These are phyloP conservation scores for Phymatotrichopsis omnivora DNA, from an alignment of 2,329 filamentous ascomycete species.

Conservation along the genomic window DNA sequence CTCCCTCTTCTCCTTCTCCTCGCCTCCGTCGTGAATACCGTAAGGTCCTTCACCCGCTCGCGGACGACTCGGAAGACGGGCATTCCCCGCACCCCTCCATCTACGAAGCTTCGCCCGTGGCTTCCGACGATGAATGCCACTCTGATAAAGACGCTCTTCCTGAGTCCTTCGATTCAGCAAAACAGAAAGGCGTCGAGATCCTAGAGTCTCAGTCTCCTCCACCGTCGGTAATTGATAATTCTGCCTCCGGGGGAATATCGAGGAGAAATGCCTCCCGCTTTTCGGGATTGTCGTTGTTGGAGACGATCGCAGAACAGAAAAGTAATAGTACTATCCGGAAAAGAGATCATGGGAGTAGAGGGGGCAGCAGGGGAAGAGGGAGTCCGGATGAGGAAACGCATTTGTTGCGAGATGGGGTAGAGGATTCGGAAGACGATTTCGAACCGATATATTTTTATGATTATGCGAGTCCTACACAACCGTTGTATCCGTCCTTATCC, in stretches of 20 bases:
- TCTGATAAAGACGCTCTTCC: slow-evolving; percentile 18
- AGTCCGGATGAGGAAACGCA: slow-evolving; percentile 6
- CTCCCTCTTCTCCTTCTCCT: slow-evolving; percentile 12
- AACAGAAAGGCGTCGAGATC: slow-evolving; percentile 15
- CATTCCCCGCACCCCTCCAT: slow-evolving; percentile 27
- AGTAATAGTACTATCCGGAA: slow-evolving; percentile 11
- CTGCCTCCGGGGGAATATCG: slow-evolving; percentile 2
- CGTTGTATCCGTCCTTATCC: slow-evolving; percentile 25
- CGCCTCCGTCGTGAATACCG: slow-evolving; percentile 22
- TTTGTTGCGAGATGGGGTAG: slow-evolving; percentile 15
- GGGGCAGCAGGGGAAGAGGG: background rate
- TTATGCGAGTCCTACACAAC: slow-evolving; percentile 27
- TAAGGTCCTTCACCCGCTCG: slow-evolving; percentile 21
- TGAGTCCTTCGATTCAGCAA: slow-evolving; percentile 17
- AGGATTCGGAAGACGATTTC: slow-evolving; percentile 18
- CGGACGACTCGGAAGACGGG: slow-evolving; percentile 27
- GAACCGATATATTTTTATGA: slow-evolving; percentile 22
- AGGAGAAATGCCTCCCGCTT: slow-evolving; percentile 23
- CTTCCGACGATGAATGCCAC: slow-evolving; percentile 20
- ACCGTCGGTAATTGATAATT: no score
- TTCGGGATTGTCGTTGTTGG: slow-evolving; percentile 22
- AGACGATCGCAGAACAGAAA: slow-evolving; percentile 27
- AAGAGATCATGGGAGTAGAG: background rate
- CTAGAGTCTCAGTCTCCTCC: slow-evolving; percentile 10
- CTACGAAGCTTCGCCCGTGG: slow-evolving; percentile 27